These are phyloP conservation scores for Ambrosiella beaveri DNA, from an alignment of 2,329 filamentous ascomycete genomes.

Conservation along the genomic window DNA sequence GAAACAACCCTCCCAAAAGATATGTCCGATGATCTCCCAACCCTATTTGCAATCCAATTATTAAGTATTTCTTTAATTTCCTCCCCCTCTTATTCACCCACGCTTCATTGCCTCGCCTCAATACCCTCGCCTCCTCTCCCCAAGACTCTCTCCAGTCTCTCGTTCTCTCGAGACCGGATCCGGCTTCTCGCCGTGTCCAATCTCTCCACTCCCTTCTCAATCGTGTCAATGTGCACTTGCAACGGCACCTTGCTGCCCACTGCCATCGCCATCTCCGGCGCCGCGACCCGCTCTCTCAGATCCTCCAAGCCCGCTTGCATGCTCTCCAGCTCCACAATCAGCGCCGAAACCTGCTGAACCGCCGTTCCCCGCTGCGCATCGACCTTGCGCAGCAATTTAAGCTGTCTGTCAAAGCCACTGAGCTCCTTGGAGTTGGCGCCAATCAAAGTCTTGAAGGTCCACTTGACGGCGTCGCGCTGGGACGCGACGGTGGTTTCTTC, in stretches of 20 bases:
- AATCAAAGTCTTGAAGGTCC: constrained; percentile 55
- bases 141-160: constrained; percentile 35
- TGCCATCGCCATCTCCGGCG: constrained; percentile 42
- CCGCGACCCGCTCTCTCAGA: constrained; percentile 50
- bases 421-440: constrained; percentile 49
- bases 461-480: constrained; percentile 48
- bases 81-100: background rate
- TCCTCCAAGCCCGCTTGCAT: constrained; percentile 57
- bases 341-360: constrained; percentile 48
- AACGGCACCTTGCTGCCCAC: constrained; percentile 37
- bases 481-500: constrained; percentile 42
- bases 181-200: constrained; percentile 46
- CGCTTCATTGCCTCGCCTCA: background rate
- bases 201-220: constrained; percentile 54
- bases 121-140: constrained; percentile 23
- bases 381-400: constrained; percentile 49
- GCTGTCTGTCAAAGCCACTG: constrained; percentile 43
- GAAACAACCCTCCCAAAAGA: background rate
- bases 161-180: constrained; percentile 40
- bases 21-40: constrained; percentile 2
- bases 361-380: constrained; percentile 47
- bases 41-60: background rate
- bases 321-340: constrained; percentile 55
- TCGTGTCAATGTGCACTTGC: constrained; percentile 57
- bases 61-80: background rate